Base-by-base conservation (phyloP, 352 stramenopile genomes). In the Porosira glacialis region DNA sequence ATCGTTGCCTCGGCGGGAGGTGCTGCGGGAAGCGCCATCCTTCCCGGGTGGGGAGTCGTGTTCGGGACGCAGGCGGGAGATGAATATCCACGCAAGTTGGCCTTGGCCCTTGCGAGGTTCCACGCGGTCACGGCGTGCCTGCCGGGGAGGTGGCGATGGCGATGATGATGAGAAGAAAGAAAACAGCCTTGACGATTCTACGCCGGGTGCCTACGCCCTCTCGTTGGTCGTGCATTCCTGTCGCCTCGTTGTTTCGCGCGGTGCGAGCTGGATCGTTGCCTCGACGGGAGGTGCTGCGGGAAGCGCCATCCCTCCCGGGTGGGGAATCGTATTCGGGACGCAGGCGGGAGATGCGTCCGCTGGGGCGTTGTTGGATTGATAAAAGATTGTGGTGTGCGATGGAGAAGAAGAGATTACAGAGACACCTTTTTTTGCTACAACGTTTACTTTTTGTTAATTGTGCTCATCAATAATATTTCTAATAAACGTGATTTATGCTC, bases 11-110 rank as follows among this genome's bases (percentile, higher is more conserved):
- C 64, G 5, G 56, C 56, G 36, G 57, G 70, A 26, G 70, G 64
- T 48, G 57, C 70, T 13, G 8, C 53, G 33, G 70, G 70, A 35
- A 72, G 56, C 51, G 52, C 26, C 5, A n/a, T 80, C 3, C 57
- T 58, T 55, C 70, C 70, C 31, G 70, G 70, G 22, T 80, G 70
- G 70, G 70, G 70, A 17, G 66, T 59, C 21, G 31, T 80, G 21
- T 59, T 76, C 33, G 70, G 70, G 10, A 76, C 59, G 28, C 48
- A 71, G 15, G 43, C 67, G 24, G 70, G 62, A 2, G 58, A 80
- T 24, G 48, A n/a, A n/a, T n/a, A n/a, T n/a, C n/a, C n/a, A n/a
- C n/a, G n/a, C n/a, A n/a, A n/a, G n/a, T n/a, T n/a, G n/a, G n/a
- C n/a, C n/a, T n/a, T n/a, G n/a, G n/a, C n/a, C n/a, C n/a, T n/a